Base-by-base conservation (phyloP, 2,329 filamentous ascomycete species). In the Aspergillus sp. region DNA sequence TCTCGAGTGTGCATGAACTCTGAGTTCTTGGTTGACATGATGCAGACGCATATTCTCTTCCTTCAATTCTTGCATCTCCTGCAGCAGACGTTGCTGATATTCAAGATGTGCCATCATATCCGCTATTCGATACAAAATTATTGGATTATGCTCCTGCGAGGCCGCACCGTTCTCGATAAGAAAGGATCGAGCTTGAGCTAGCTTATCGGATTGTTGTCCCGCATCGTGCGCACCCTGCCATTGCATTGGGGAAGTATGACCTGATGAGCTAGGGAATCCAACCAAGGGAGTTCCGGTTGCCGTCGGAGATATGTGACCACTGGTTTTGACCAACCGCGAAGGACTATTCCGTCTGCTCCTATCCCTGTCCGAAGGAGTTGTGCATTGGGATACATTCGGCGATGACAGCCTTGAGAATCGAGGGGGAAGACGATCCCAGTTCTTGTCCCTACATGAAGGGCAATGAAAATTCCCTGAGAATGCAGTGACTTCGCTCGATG, bases 91-190 rank as follows among this genome's bases (percentile, higher is more conserved):
- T 9, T 51, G 47, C 20, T 59, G 47, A 4, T 55, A 53, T 38
- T 63, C 57, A 3, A 59, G 48, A 42, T 59, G 53, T 17, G 45
- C 42, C 33, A 64, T 56, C 45, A 63, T 56, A 3, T 50, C 47
- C 12, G 50, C 54, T 15, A 65, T 37, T 25, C 60, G 57, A 32
- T 62, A 65, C 17, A 39, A 2, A 19, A 39, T 10, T 7, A 19
- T 22, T 19, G 37, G 1, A 20, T 20, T 39, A 5, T 39, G 19
- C 5, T 20, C 37, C 12, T 39, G 37, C 10, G 17, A 12, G 17
- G 37, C 10, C 7, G 37, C 37, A 13, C 17, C 37, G 12, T 39
- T 39, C 37, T 39, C 37, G 10, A 19, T 20, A 9, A 39, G 37
- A 20, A 39, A 39, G 15, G 10, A 19, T 20, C 37, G 17, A 20